Evolutionary conservation across 2,329 filamentous ascomycete genomes (phyloP).

Genomic region (Nemania diffusa): DNA sequence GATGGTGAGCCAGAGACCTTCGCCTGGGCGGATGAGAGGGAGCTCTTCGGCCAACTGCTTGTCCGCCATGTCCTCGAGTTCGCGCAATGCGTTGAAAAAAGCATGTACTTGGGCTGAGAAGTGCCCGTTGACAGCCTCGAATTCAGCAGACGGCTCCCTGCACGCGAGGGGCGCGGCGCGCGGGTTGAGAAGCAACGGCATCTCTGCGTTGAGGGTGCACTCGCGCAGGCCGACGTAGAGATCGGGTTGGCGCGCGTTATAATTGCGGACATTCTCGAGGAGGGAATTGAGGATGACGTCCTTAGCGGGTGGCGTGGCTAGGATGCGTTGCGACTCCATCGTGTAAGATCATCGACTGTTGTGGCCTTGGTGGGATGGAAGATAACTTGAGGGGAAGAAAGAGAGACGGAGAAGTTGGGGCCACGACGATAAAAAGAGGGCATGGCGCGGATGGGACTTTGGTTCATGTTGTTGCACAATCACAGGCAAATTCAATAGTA

Average conservation of each 20-base stretch:
- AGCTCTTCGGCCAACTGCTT: constrained; percentile 3
- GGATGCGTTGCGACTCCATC: neutral
- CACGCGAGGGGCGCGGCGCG: constrained; percentile 2
- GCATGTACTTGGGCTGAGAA: constrained; percentile 20
- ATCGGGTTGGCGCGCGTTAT: neutral
- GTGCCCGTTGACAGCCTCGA: constrained; percentile 13
- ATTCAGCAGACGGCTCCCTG: constrained; percentile 5
- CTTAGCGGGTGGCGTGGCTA: constrained; percentile 5
- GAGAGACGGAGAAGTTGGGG: too few species aligned
- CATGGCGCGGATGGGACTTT: too few species aligned
- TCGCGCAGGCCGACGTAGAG: constrained; percentile 12
- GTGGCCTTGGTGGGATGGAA: too few species aligned
- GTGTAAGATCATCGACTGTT: too few species aligned
- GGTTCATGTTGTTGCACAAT: too few species aligned
- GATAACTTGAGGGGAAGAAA: too few species aligned
- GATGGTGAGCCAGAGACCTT: neutral
- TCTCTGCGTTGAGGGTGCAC: constrained; percentile 13
- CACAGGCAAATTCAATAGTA: too few species aligned
- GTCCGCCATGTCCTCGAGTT: constrained; percentile 15
- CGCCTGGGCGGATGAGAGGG: neutral
- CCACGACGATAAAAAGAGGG: too few species aligned
- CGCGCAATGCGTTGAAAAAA: constrained; percentile 10
- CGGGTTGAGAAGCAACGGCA: constrained; percentile 14
- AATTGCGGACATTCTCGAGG: constrained; percentile 8
- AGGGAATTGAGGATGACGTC: constrained; percentile 13